Evolutionary conservation across 495 filamentous ascomycete genomes (phyloP).

Genomic region (Trichoderma parareesei): DNA sequence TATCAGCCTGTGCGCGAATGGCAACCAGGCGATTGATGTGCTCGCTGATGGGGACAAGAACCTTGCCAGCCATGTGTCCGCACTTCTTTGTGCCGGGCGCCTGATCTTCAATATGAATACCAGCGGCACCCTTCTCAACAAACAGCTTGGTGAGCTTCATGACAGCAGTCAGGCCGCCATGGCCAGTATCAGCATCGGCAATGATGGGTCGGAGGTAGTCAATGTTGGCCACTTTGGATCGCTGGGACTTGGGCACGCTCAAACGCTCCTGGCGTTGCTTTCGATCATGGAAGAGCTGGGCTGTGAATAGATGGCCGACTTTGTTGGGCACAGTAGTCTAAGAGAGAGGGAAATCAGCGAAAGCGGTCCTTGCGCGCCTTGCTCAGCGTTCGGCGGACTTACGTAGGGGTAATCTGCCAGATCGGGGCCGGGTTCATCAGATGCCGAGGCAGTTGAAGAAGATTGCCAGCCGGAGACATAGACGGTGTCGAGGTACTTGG

Average conservation of each 20-base stretch:
- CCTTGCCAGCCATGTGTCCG: constrained; percentile 98
- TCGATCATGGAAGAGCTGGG: constrained; percentile 97
- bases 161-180: constrained; percentile 91
- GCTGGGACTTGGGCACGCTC: constrained; percentile 63
- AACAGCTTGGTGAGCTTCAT: constrained; percentile 99
- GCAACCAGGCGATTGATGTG: constrained; percentile 97
- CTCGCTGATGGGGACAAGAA: constrained; percentile 92
- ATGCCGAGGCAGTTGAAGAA: constrained; percentile 87
- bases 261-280: constrained; percentile 96
- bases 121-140: constrained; percentile 91
- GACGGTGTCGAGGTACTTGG: constrained; percentile 95
- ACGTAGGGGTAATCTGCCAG: constrained; percentile 97
- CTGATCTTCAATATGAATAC: constrained; percentile 98
- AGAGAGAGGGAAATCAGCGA: background rate
- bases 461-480: constrained; percentile 99
- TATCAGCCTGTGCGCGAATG: constrained; percentile 95
- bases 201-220: constrained; percentile 96
- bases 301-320: constrained; percentile 92
- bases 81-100: constrained; percentile 99
- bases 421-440: constrained; percentile 94
- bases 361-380: background rate
- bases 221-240: constrained; percentile 66
- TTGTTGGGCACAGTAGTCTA: constrained; percentile 98
- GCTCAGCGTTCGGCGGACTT: constrained; percentile 22
- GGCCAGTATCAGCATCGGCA: constrained; percentile 94